Evolutionary conservation across 2,329 filamentous ascomycete species (phyloP), one percentile per base, ranked within the genome.

Genomic region (Calonectria pteridis): DNA sequence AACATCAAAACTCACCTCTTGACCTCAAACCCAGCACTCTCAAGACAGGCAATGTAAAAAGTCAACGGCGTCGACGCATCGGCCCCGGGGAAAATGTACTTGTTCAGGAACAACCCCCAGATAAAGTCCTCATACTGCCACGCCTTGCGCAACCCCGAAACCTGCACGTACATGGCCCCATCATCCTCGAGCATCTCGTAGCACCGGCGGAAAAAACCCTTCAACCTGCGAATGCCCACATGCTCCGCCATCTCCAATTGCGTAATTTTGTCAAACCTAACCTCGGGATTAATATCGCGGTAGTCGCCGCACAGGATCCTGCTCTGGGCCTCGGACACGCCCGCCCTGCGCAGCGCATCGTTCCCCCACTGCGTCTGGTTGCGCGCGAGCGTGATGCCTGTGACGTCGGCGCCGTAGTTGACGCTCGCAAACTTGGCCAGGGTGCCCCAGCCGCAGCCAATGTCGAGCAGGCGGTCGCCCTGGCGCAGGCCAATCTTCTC

Each of bases 71-170:
- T 97, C 35, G 94, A 97, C 33, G 96, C 96, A 83, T 98, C 96
- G 50, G 96, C 96, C 82, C 96, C 96, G 23, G 96, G 96, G 90
- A 98, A 98, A 84, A 98, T 91, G 85, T 98, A 97, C 88, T 97
- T 98, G 91, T 98, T 98, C 93, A 98, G 96, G 89, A 98, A 98
- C 49, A 98, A 89, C 81, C 96, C 96, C 96, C 96, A 98, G 84
- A 97, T 94, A 35, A 98, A 91, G 86, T 98, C 96, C 88, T 98
- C 95, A 82, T 98, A 98, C 86, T 98, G 96, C 96, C 96, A 98
- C 75, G 90, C 88, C 87, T 96, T 97, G 80, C 96, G 93, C 75
- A 98, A 89, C 84, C 96, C 96, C 78, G 96, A 95, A 78, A 97
- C 94, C 85, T 98, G 96, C 76, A 98, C 90, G 89, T 96, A 98